Evolutionary conservation across 306 rosid species (phyloP).

Genomic region (Abrus precatorius): DNA sequence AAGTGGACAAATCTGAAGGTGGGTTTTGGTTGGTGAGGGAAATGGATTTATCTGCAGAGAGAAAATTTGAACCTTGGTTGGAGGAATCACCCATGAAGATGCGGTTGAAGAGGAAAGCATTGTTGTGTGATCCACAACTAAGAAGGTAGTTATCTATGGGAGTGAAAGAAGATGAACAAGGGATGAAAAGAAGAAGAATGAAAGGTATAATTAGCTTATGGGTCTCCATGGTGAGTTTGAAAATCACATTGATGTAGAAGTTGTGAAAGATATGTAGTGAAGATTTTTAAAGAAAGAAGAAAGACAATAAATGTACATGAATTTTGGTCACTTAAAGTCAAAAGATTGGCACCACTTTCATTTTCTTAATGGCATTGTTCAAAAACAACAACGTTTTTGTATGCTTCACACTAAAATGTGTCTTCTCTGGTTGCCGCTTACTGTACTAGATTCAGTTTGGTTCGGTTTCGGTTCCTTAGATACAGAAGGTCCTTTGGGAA

Average conservation of each 20-base stretch:
- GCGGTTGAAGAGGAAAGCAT: constrained; percentile 61
- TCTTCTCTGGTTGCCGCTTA: not conserved
- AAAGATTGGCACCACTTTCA: constrained; percentile 20
- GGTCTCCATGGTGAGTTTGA: constrained; percentile 54
- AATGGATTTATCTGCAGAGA: constrained; percentile 61
- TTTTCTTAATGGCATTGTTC: not conserved
- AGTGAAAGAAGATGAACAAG: constrained; percentile 61
- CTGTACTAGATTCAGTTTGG: constrained; percentile 34
- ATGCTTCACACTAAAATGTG: constrained; percentile 10
- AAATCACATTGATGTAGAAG: constrained; percentile 28
- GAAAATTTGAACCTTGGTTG: constrained; percentile 55
- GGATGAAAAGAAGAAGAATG: constrained; percentile 46
- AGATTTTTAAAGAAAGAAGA: constrained; percentile 5
- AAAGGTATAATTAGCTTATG: constrained; percentile 36
- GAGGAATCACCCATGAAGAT: constrained; percentile 65
- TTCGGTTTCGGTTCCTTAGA: constrained; percentile 26
- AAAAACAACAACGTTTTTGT: constrained; percentile 5
- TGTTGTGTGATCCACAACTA: constrained; percentile 78
- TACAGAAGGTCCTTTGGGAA: constrained; percentile 25
- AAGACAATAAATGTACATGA: constrained; percentile 16
- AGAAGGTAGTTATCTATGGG: constrained; percentile 79
- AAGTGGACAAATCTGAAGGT: constrained; percentile 51
- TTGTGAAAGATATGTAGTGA: constrained; percentile 14
- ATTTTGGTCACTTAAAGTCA: constrained; percentile 42
- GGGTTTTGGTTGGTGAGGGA: constrained; percentile 67